Percentiles rank a stretch among this genome's conserved stretches.
These are phyloP conservation scores for Arctium minus DNA, from an alignment of 129 eudicot genomes.

Conservation along the genomic window DNA sequence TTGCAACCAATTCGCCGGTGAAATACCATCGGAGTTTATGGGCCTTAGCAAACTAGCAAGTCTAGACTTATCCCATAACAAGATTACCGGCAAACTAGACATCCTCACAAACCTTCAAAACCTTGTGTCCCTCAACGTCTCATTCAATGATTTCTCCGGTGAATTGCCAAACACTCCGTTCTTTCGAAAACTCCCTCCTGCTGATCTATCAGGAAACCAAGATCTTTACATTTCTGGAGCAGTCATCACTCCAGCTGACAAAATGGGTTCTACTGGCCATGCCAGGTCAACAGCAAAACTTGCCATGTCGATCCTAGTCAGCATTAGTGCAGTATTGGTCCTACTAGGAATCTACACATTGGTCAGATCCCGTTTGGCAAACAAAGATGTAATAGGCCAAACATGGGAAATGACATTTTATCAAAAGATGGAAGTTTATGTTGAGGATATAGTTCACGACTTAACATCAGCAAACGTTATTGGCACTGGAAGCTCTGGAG, in stretches of 20 bases:
- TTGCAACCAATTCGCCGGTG: conserved; percentile 66
- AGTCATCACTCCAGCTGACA: conserved; percentile 37
- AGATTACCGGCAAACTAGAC: conserved; percentile 56
- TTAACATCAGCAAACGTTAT: conserved; percentile 79
- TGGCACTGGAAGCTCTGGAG: conserved; percentile 98
- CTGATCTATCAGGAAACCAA: conserved; percentile 60
- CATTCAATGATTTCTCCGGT: conserved; percentile 84
- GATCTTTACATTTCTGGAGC: conserved; percentile 48
- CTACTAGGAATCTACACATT: conserved; percentile 62
- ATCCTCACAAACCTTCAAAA: conserved; percentile 59
- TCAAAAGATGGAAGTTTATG: conserved; percentile 80
- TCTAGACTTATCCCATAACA: conserved; percentile 83
- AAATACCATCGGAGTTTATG: conserved; percentile 66
- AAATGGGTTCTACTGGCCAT: conserved; percentile 25
- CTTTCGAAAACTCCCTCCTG: conserved; percentile 61
- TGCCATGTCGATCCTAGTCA: conserved; percentile 80
- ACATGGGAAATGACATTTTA: conserved; percentile 85
- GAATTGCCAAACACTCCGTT: conserved; percentile 73
- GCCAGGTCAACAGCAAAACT: conserved; percentile 52
- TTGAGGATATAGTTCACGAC: conserved; percentile 63
- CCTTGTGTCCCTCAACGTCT: conserved; percentile 79
- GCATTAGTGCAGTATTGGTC: conserved; percentile 65
- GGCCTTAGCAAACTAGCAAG: conserved; percentile 63
- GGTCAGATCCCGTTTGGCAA: conserved; percentile 41
- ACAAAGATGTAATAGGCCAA: conserved; percentile 20